Evolutionary conservation across 1,284 basidiomycete genomes (phyloP).

Genomic region (Cystobasidiaceae sp.): DNA sequence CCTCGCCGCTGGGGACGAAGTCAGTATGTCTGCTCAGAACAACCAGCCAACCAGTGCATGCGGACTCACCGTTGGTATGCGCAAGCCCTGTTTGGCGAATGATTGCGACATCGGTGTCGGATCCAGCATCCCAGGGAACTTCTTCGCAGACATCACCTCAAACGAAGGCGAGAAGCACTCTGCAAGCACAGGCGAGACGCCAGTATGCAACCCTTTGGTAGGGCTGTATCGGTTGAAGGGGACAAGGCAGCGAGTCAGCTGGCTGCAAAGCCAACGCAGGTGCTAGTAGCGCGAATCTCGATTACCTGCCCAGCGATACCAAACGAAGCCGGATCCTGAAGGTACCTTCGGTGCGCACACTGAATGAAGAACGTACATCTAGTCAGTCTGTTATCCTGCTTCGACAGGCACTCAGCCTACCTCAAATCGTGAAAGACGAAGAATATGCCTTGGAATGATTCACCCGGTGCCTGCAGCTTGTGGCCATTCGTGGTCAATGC

Average conservation of each 20-base stretch:
- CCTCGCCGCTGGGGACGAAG: conserved; percentile 19
- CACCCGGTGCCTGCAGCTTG: conserved; percentile 61
- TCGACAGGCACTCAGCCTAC: background rate
- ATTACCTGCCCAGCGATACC: conserved; percentile 39
- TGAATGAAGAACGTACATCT: background rate
- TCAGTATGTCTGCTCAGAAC: background rate
- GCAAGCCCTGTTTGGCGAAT: conserved; percentile 83
- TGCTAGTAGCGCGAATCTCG: background rate
- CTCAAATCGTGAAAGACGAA: conserved; percentile 80
- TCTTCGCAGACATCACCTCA: conserved; percentile 80
- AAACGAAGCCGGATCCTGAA: conserved; percentile 47
- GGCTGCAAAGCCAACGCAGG: background rate
- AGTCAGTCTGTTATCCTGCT: background rate
- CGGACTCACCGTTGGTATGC: conserved; percentile 59
- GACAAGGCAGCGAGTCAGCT: too few relatives aligned
- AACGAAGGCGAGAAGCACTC: conserved; percentile 71
- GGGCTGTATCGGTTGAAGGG: background rate
- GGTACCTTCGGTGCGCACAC: conserved; percentile 73
- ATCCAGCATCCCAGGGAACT: conserved; percentile 86
- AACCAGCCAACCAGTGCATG: background rate
- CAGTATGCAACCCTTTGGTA: conserved; percentile 1
- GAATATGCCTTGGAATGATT: conserved; percentile 63
- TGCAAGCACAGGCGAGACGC: conserved; percentile 1
- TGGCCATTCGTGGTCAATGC: conserved; percentile 77
- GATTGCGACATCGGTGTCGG: conserved; percentile 82